Base-by-base conservation (phyloP, 176 grass and related monocot species). In the Aegilops speltoides region DNA sequence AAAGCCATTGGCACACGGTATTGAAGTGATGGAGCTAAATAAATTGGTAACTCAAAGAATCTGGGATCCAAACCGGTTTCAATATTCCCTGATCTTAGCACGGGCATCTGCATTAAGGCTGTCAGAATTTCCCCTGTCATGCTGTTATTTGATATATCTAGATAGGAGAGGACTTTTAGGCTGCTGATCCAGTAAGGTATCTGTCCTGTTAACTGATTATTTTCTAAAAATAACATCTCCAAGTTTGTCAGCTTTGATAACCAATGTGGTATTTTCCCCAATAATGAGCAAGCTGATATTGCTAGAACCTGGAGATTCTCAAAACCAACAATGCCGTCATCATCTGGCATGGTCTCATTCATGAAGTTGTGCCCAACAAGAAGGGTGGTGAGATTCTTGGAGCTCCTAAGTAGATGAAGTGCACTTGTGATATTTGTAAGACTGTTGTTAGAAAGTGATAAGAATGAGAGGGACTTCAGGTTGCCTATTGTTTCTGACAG, bases 261-360 rank as follows among this genome's bases (percentile, higher is more conserved):
- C 90, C 90, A 92, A 20, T 10, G 4, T 4, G 90, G 90, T 64
- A 89, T 14, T n/a, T 78, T 15, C 0, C 86, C 90, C 1, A 1
- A 45, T 24, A 86, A 45, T 3, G 2, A 1, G 1, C 84, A 86
- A 0, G 0, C 0, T 1, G 0, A 0, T 0, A 86, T 60, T 1
- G 0, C 4, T 1, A 86, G 7, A 34, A 22, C 19, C 2, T 75
- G 82, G 29, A 92, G 48, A 72, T 77, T 87, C 77, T 84, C 2
- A 6, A 93, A 90, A 46, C 91, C 80, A 8, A 22, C 50, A 29
- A 80, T 24, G 0, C 0, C 59, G 0, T 64, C 68, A 41, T 80
- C 84, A 0, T 90, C 13, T 7, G 87, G 91, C 0, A 93, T 66
- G 24, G 0, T 0, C 20, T 93, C 91, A 0, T 10, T 0, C 3